Percentiles rank a stretch among this genome's conserved stretches.
Conservation (phyloP, 768 basidiomycete species). For the Suillus tomentosus region DNA sequence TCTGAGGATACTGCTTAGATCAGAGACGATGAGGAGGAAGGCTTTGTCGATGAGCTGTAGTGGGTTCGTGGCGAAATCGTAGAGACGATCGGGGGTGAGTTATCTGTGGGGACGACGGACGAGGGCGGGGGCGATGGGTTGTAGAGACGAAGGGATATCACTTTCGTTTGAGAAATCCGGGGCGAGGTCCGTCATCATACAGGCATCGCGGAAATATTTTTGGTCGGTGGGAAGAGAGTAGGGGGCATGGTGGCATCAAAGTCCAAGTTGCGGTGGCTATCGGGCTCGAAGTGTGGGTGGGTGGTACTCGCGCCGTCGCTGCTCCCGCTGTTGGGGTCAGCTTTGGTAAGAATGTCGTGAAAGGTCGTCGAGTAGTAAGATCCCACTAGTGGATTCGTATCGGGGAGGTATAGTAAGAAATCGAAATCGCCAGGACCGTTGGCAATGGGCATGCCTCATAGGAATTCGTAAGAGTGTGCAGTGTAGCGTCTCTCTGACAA, state of each 20-base stretch:
- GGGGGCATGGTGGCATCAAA: background rate
- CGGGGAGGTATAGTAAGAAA: conserved; percentile 5
- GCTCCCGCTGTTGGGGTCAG: background rate
- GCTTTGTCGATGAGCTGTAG: background rate
- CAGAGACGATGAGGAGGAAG: conserved; percentile 5
- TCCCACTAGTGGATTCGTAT: background rate
- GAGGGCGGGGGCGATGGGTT: background rate
- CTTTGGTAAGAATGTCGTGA: background rate
- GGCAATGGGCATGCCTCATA: no score
- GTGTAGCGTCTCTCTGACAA: no score
- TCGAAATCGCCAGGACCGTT: background rate
- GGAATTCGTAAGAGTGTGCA: no score
- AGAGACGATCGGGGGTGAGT: conserved; percentile 1
- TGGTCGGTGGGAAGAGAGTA: background rate
- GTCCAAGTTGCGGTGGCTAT: background rate
- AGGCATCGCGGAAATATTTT: background rate
- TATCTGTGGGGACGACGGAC: conserved; percentile 3
- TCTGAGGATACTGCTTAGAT: background rate
- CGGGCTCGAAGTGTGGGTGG: background rate
- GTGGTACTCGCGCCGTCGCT: background rate
- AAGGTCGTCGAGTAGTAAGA: conserved; percentile 6
- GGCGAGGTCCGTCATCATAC: background rate
- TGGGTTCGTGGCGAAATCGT: background rate
- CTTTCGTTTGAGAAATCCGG: background rate
- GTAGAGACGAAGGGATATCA: background rate